Evolutionary conservation across 495 filamentous ascomycete genomes (phyloP).

Genomic region (Darksidea phi): DNA sequence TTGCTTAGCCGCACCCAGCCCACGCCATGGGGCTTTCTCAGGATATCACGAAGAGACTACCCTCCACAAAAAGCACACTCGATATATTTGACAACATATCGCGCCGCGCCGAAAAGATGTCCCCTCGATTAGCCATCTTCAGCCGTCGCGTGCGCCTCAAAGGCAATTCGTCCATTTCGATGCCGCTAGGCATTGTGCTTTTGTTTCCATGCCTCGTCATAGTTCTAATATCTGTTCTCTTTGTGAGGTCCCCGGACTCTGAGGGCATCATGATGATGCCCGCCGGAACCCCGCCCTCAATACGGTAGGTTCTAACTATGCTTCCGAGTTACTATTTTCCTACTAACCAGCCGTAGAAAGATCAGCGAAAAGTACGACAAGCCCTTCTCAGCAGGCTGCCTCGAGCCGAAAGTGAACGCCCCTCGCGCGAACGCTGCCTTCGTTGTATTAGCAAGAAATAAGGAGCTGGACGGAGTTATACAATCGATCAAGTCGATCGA

Average conservation of each 20-base stretch:
- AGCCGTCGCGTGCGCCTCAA: constrained; percentile 84
- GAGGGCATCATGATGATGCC: constrained; percentile 83
- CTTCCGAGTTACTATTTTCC: too few species aligned
- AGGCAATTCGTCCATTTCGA: constrained; percentile 90
- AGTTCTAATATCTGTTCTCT: constrained; percentile 83
- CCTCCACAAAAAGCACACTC: constrained; percentile 55
- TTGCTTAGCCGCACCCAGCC: constrained; percentile 13
- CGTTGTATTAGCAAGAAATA: constrained; percentile 93
- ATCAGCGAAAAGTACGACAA: constrained; percentile 97
- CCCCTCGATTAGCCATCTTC: constrained; percentile 76
- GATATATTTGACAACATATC: constrained; percentile 60
- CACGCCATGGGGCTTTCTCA: constrained; percentile 61
- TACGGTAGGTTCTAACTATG: constrained; percentile 62
- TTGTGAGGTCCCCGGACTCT: constrained; percentile 84
- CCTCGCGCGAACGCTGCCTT: constrained; percentile 90
- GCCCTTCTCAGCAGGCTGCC: constrained; percentile 88
- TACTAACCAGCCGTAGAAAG: constrained; percentile 58
- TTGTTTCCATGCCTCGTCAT: constrained; percentile 91
- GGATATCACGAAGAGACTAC: constrained; percentile 63
- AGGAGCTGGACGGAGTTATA: constrained; percentile 93
- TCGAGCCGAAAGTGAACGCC: constrained; percentile 64
- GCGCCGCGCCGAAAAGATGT: constrained; percentile 53
- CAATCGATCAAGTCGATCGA: constrained; percentile 98
- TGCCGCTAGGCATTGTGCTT: constrained; percentile 89
- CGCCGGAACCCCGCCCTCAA: constrained; percentile 82